Evolutionary conservation across 306 rosid species (phyloP), one percentile per base, ranked within the genome.

Genomic region (Clitoria ternatea): DNA sequence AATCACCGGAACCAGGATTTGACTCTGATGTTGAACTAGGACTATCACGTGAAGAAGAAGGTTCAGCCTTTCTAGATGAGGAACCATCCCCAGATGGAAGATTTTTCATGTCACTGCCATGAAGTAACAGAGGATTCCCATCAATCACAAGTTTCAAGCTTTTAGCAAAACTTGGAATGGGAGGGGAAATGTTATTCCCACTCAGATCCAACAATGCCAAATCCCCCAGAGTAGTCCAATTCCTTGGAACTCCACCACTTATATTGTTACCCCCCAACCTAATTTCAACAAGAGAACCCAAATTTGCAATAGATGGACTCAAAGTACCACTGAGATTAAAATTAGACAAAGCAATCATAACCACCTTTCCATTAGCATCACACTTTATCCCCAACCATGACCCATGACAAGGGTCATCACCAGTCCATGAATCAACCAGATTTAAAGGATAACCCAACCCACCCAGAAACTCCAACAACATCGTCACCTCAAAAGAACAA

Each of bases 351-450:
- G 81, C 82, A 55, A 91, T 78, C 69, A 76, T 79, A 68, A 81
- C 56, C 50, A 91, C 86, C 63, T 81, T 79, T n/a, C 79, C 74
- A 40, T 32, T 30, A 2, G 73, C 71, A 49, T 43, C 73, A 66
- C 97, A 91, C 59, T 36, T 80, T 79, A 91, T 61, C 33, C 97
- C 92, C 75, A 86, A 77, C 97, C 97, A 91, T 13, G 72, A 32
- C 22, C 67, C 85, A n/a, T 19, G 67, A 63, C 97, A 91, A 5
- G 92, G 89, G 52, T 91, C 80, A 80, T 88, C 80, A 54, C 92
- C 92, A 72, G 72, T 59, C 97, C 97, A 91, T 1, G 74, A 24
- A 39, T 80, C 55, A 77, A 79, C 83, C 3, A 88, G 76, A 24
- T 33, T 40, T 27, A 7, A 24, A 60, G 96, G 96, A 69, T 85